Evolutionary conservation across 2,329 filamentous ascomycete species (phyloP).

Genomic region (Clarireedia paspali): DNA sequence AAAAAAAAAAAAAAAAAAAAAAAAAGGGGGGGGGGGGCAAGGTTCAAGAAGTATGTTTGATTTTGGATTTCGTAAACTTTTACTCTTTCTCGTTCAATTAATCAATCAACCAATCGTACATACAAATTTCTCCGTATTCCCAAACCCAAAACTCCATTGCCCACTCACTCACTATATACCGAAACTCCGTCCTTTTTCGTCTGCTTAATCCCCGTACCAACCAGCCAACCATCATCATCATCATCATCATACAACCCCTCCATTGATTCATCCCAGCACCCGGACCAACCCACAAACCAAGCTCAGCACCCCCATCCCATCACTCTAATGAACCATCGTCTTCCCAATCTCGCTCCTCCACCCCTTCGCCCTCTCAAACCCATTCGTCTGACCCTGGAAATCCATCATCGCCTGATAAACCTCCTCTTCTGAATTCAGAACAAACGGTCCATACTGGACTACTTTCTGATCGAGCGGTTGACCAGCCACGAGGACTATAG

Average conservation of each 20-base stretch:
- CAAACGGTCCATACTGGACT: constrained; percentile 80
- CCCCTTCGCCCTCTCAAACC: constrained; percentile 69
- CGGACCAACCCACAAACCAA: too few relatives aligned
- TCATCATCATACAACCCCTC: background rate
- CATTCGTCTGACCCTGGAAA: constrained; percentile 65
- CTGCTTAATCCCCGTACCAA: background rate
- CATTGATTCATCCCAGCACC: background rate
- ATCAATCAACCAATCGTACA: too few relatives aligned
- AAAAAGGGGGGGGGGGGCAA: too few relatives aligned
- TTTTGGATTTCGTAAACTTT: too few relatives aligned
- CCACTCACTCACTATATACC: background rate
- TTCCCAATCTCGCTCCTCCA: constrained; percentile 88
- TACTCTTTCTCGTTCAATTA: too few relatives aligned
- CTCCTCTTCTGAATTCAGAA: constrained; percentile 63
- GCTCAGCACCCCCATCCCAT: background rate
- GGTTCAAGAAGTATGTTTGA: too few relatives aligned
- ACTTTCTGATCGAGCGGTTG: constrained; percentile 73
- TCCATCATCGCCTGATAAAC: constrained; percentile 72
- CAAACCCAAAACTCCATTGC: background rate
- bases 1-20: too few relatives aligned
- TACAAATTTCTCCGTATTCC: too few relatives aligned
- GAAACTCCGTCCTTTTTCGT: background rate
- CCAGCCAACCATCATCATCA: too few relatives aligned
- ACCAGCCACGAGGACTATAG: constrained; percentile 62
- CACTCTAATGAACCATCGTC: constrained; percentile 23